A percentile compares a stretch with the other conserved stretches of the same genome.
Conservation (phyloP, 805 yeast genomes). For the Zygosaccharomyces rouxii region DNA sequence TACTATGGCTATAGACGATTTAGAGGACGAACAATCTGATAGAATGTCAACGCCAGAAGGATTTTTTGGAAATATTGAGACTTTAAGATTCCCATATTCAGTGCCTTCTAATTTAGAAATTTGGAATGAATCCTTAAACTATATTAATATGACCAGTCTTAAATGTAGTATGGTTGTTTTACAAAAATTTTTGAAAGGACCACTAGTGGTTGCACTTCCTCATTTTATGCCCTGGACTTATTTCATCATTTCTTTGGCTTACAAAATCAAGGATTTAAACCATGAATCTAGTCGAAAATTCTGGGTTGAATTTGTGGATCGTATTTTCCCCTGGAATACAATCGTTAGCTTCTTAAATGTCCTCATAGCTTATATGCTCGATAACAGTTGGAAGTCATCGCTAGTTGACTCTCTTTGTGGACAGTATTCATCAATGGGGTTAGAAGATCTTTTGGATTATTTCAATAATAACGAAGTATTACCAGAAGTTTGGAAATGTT, state of each 20-base stretch:
- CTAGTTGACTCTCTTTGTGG: constrained; percentile 24
- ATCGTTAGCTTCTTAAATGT: constrained; percentile 61
- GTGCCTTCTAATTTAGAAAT: constrained; percentile 25
- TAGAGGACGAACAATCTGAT: constrained; percentile 6
- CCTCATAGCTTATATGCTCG: constrained; percentile 37
- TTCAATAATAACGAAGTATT: constrained; percentile 58
- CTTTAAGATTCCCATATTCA: constrained; percentile 21
- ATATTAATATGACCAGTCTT: constrained; percentile 57
- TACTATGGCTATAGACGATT: constrained; percentile 12
- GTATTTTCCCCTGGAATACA: constrained; percentile 65
- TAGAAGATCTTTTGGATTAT: constrained; percentile 43
- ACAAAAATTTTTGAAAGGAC: constrained; percentile 63
- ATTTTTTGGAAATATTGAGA: constrained; percentile 29
- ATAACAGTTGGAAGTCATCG: constrained; percentile 21
- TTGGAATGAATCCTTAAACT: constrained; percentile 56
- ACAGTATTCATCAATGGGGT: constrained; percentile 23
- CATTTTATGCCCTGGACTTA: constrained; percentile 77
- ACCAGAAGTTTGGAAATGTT: constrained; percentile 77
- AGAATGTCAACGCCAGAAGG: constrained; percentile 7
- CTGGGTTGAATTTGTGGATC: constrained; percentile 39
- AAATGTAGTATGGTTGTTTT: constrained; percentile 67
- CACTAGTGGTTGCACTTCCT: constrained; percentile 59
- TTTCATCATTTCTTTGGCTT: constrained; percentile 60
- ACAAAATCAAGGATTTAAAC: constrained; percentile 40
- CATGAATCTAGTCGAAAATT: constrained; percentile 21